phyloP scores from a whole-genome alignment of 2,329 filamentous ascomycete genomes.

The Pestalotiopsis fici region DNA sequence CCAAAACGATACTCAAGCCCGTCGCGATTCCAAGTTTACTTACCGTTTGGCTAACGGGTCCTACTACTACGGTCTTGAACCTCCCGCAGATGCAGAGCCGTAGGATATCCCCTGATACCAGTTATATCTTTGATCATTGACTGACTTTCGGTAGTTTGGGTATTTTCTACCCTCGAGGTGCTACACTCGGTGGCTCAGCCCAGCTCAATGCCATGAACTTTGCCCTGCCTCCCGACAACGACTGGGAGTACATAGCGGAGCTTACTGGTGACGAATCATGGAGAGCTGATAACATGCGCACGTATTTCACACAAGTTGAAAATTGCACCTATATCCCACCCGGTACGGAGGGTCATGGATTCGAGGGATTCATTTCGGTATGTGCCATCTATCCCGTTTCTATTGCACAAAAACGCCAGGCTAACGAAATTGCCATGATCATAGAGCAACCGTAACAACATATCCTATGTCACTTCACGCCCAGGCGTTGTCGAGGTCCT shows the following conservation, averaged over 20 bases:
- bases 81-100: conserved; percentile 11
- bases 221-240: conserved; percentile 57
- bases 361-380: neutral
- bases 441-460: neutral
- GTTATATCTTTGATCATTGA: neutral
- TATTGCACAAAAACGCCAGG: too few relatives aligned
- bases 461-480: neutral
- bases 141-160: conserved; percentile 10
- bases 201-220: conserved; percentile 63
- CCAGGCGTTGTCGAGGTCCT: neutral
- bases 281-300: conserved; percentile 59
- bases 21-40: conserved; percentile 46
- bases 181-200: conserved; percentile 43
- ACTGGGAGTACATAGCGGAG: conserved; percentile 58
- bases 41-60: conserved; percentile 30
- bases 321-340: conserved; percentile 20
- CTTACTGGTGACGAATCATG: conserved; percentile 63
- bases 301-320: conserved; percentile 59
- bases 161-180: conserved; percentile 20
- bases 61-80: conserved; percentile 14
- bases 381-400: neutral
- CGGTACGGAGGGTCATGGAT: neutral
- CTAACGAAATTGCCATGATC: neutral
- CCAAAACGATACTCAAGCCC: neutral
- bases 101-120: neutral